These are phyloP conservation scores for Excoecaria agallocha DNA, from an alignment of 345 rosid species.

Conservation along the genomic window DNA sequence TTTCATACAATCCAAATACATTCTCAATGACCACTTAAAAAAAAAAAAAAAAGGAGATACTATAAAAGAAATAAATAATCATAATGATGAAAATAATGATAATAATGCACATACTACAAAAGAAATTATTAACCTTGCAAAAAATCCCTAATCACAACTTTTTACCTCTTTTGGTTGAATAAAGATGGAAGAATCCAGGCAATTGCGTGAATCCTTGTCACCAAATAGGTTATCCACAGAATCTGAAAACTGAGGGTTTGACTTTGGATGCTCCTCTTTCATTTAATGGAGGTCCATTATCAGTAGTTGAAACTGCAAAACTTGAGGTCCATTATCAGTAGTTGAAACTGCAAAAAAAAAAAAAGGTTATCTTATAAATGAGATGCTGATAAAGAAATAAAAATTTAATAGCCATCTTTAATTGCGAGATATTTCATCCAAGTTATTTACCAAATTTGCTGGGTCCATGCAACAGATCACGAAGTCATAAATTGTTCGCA, in stretches of 20 bases:
- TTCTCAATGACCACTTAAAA: no score
- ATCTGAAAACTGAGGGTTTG: conserved; percentile 35
- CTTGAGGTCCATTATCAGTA: conserved; percentile 17
- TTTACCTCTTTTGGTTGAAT: conserved; percentile 56
- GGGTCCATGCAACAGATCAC: background rate
- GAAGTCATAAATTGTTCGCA: background rate
- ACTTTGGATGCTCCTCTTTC: conserved; percentile 34
- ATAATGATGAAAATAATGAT: no score
- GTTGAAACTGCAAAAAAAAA: background rate
- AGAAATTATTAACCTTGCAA: no score
- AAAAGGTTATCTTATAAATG: background rate
- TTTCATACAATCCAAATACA: background rate
- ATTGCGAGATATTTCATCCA: background rate
- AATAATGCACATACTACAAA: no score
- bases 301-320: background rate
- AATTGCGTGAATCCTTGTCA: conserved; percentile 36
- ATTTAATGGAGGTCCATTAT: conserved; percentile 21
- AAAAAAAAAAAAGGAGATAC: no score
- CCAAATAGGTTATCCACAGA: conserved; percentile 38
- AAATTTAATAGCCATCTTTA: background rate
- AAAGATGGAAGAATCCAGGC: conserved; percentile 25
- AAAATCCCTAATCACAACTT: background rate
- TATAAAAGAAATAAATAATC: no score
- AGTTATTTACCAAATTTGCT: background rate
- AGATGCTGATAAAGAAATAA: background rate